These are phyloP conservation scores for Ceratocystis diversiconidia DNA, from an alignment of 2,329 filamentous ascomycete species.

Conservation along the genomic window DNA sequence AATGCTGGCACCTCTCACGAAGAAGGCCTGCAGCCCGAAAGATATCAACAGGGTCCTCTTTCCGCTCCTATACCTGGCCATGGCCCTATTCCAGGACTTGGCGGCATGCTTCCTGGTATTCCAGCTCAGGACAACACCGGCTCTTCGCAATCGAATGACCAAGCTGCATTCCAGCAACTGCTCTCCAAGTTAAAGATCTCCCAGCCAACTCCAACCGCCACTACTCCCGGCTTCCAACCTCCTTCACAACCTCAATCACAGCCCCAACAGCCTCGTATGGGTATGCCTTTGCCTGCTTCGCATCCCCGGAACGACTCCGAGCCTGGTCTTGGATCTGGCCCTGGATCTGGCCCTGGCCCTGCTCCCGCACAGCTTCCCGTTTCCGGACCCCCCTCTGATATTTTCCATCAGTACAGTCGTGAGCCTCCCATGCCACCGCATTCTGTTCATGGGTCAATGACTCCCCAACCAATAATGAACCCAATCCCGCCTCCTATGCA, in stretches of 20 bases:
- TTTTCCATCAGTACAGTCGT: constrained; percentile 21
- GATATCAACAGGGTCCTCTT: constrained; percentile 11
- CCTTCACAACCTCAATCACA: constrained; percentile 27
- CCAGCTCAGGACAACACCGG: constrained; percentile 33
- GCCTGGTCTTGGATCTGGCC: background rate
- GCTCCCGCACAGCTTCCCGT: background rate
- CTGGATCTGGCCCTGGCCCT: background rate
- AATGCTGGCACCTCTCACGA: constrained; percentile 29
- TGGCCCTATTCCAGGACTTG: constrained; percentile 8
- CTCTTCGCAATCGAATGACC: constrained; percentile 38
- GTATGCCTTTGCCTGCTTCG: constrained; percentile 17
- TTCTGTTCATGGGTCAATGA: constrained; percentile 37
- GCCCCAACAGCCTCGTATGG: constrained; percentile 26
- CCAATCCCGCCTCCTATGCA: constrained; percentile 40
- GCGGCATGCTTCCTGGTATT: constrained; percentile 18
- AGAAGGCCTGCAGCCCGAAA: constrained; percentile 12
- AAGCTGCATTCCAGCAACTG: constrained; percentile 72
- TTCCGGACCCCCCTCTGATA: constrained; percentile 11
- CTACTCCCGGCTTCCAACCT: constrained; percentile 25
- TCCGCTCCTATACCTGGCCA: constrained; percentile 15
- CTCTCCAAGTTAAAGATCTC: constrained; percentile 64
- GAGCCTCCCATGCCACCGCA: constrained; percentile 25
- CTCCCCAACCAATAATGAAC: constrained; percentile 34
- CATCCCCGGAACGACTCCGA: constrained; percentile 11
- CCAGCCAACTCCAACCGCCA: constrained; percentile 29